A percentile compares a stretch with the other conserved stretches of the same genome.
These are phyloP conservation scores for Dictyostelium capitatum DNA, from an alignment of 78 protist genomes.

Conservation along the genomic window DNA sequence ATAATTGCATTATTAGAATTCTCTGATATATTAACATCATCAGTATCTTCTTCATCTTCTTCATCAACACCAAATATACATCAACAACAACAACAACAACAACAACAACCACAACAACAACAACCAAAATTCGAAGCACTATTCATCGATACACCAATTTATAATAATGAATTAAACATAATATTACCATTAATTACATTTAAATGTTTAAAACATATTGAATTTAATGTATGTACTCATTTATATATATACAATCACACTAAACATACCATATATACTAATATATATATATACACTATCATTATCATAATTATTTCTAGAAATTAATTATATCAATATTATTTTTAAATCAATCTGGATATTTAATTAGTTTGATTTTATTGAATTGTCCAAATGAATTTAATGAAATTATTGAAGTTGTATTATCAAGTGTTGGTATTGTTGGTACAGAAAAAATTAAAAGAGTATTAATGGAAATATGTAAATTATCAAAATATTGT, in stretches of 20 bases:
- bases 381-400: constrained; percentile 21
- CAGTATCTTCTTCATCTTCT: background rate
- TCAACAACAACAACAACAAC: background rate
- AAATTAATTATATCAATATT: constrained; percentile 28
- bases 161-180: constrained; percentile 14
- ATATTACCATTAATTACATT: constrained; percentile 22
- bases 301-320: constrained; percentile 1
- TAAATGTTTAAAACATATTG: constrained; percentile 21
- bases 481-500: constrained; percentile 31
- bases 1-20: constrained; percentile 22
- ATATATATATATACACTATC: background rate
- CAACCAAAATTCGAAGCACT: constrained; percentile 10
- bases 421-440: constrained; percentile 6
- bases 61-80: background rate
- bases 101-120: background rate
- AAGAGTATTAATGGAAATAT: constrained; percentile 28
- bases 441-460: constrained; percentile 28
- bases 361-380: background rate
- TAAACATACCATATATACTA: too few relatives aligned
- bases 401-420: constrained; percentile 39
- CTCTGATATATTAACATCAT: background rate
- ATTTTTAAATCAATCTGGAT: constrained; percentile 35
- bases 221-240: constrained; percentile 5
- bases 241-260: background rate
- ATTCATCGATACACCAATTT: constrained; percentile 40